Conservation (phyloP, 148 eudicot genomes). For the Arbutus unedo region DNA sequence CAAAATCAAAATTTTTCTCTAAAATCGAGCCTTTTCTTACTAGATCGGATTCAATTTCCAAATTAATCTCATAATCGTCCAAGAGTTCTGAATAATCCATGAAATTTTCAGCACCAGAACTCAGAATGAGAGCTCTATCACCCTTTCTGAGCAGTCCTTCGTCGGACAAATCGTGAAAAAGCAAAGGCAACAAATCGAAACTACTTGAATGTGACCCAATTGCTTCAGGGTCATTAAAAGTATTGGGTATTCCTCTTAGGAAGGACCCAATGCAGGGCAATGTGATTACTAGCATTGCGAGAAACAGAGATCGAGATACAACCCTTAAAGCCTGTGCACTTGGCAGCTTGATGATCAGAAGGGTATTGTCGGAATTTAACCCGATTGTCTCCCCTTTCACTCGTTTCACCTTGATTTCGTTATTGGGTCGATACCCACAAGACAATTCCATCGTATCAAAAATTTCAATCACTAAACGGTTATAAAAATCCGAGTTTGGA, state of each 20-base stretch:
- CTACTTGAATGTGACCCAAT: slow-evolving; percentile 3
- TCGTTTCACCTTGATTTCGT: slow-evolving; percentile 10
- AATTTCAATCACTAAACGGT: neutral
- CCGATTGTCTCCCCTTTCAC: slow-evolving; percentile 9
- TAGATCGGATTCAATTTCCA: slow-evolving; percentile 30
- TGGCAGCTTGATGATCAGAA: slow-evolving; percentile 40
- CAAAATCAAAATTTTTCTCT: slow-evolving; percentile 32
- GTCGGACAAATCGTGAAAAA: slow-evolving; percentile 33
- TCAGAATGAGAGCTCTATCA: slow-evolving; percentile 32
- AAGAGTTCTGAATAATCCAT: slow-evolving; percentile 23
- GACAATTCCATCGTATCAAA: slow-evolving; percentile 27
- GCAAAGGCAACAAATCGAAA: slow-evolving; percentile 20
- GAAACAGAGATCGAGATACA: slow-evolving; percentile 38
- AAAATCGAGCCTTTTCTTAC: slow-evolving; percentile 7
- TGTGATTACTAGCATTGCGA: slow-evolving; percentile 31
- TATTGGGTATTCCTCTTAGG: slow-evolving; percentile 18
- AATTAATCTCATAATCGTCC: slow-evolving; percentile 30
- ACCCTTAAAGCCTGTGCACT: slow-evolving; percentile 28
- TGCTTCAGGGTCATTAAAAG: slow-evolving; percentile 3
- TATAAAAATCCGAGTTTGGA: neutral
- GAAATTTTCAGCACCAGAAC: slow-evolving; percentile 20
- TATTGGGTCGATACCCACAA: slow-evolving; percentile 20
- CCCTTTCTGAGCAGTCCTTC: slow-evolving; percentile 37
- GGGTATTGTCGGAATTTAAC: slow-evolving; percentile 15
- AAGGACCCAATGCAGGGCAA: slow-evolving; percentile 36